Evolutionary conservation across 23 red algal genomes (phyloP).

Genomic region (Gracilaria caudata): DNA sequence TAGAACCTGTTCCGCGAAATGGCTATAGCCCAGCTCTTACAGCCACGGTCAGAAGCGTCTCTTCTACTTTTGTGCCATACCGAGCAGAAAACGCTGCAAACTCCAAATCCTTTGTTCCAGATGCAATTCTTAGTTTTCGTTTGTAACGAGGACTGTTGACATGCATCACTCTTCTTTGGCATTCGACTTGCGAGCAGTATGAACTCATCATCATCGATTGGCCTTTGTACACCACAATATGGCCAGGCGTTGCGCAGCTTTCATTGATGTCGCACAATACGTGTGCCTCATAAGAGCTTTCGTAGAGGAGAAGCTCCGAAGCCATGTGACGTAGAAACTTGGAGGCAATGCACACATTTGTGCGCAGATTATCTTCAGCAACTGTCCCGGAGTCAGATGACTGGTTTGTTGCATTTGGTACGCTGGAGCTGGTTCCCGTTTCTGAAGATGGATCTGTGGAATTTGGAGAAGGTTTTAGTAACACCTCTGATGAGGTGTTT

Average conservation of each 20-base stretch:
- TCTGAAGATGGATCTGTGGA: background rate
- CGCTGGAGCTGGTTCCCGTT: background rate
- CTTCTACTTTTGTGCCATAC: background rate
- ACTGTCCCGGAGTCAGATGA: background rate
- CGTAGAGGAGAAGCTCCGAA: background rate
- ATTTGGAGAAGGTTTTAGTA: background rate
- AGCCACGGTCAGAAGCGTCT: background rate
- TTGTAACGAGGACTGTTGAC: conserved; percentile 14
- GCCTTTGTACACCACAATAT: background rate
- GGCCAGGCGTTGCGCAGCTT: conserved; percentile 16
- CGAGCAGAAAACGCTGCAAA: background rate
- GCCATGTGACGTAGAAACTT: background rate
- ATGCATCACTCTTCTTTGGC: background rate
- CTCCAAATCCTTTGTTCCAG: background rate
- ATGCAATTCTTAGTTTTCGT: background rate
- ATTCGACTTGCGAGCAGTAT: background rate
- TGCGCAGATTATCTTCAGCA: background rate
- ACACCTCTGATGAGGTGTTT: background rate
- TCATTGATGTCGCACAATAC: conserved; percentile 12
- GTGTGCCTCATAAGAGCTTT: background rate
- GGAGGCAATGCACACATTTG: conserved; percentile 1
- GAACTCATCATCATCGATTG: conserved; percentile 15
- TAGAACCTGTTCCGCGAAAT: too few species aligned
- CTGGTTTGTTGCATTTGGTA: background rate
- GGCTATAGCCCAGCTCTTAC: background rate